Percentiles rank a stretch among this genome's conserved stretches.
phyloP scores from a whole-genome alignment of 768 basidiomycete genomes.

The Boletus pseudo-olivaceus region DNA sequence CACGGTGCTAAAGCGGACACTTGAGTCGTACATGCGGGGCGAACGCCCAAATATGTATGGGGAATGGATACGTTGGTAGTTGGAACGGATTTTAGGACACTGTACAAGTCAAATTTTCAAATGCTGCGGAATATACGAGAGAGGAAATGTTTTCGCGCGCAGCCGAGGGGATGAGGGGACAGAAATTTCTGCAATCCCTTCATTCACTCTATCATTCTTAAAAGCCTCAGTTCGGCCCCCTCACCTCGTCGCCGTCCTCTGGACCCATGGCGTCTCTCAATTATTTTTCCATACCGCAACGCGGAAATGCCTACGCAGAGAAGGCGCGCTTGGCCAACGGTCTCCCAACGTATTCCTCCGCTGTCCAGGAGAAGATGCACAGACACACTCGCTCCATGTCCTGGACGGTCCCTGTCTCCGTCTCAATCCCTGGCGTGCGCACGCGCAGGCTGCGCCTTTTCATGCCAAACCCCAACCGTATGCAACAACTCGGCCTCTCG shows the following conservation, averaged over 20 bases:
- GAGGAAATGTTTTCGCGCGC: conserved; percentile 28
- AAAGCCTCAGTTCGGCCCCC: conserved; percentile 18
- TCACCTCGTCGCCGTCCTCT: conserved; percentile 15
- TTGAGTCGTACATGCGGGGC: conserved; percentile 83
- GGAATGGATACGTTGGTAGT: conserved; percentile 48
- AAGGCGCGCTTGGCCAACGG: conserved; percentile 40
- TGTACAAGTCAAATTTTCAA: background rate
- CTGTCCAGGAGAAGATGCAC: conserved; percentile 64
- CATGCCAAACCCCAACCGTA: conserved; percentile 56
- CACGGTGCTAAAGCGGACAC: conserved; percentile 88
- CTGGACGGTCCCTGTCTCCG: conserved; percentile 57
- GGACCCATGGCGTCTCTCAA: conserved; percentile 42
- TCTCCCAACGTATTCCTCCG: conserved; percentile 50
- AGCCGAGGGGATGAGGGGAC: background rate
- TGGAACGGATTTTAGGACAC: background rate
- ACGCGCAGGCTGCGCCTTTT: conserved; percentile 55
- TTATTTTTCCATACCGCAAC: conserved; percentile 45
- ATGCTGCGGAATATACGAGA: conserved; percentile 25
- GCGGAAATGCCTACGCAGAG: conserved; percentile 45
- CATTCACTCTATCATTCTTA: conserved; percentile 7
- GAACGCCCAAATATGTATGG: conserved; percentile 94
- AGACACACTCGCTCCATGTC: conserved; percentile 43
- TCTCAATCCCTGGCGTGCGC: conserved; percentile 59
- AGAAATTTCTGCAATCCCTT: conserved; percentile 15
- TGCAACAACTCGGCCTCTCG: conserved; percentile 53